These are phyloP conservation scores for Dothistroma septosporum DNA, from an alignment of 2,329 filamentous ascomycete genomes.

Conservation along the genomic window DNA sequence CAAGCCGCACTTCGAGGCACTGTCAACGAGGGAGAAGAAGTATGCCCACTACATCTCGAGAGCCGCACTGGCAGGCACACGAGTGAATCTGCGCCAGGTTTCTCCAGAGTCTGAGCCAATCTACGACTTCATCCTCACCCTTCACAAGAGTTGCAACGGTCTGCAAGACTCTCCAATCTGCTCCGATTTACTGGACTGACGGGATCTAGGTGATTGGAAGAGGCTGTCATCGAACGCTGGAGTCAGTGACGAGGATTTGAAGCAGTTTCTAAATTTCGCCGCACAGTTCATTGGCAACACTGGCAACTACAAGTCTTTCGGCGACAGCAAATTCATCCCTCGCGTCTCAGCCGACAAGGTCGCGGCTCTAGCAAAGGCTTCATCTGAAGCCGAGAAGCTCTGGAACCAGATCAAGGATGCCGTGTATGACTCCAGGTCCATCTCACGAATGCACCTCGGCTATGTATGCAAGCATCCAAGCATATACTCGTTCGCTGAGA, in stretches of 20 bases:
- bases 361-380: constrained; percentile 43
- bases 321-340: constrained; percentile 51
- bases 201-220: constrained; percentile 45
- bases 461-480: constrained; percentile 26
- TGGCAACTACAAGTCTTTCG: constrained; percentile 52
- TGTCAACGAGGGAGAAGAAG: constrained; percentile 62
- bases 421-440: constrained; percentile 42
- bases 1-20: constrained; percentile 82
- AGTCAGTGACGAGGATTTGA: constrained; percentile 39
- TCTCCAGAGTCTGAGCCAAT: constrained; percentile 51
- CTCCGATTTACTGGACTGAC: constrained; percentile 8
- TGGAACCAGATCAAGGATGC: constrained; percentile 44
- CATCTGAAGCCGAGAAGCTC: constrained; percentile 37
- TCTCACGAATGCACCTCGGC: constrained; percentile 46
- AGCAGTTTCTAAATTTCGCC: constrained; percentile 41
- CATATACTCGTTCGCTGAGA: too few relatives aligned
- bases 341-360: constrained; percentile 42
- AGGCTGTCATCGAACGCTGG: constrained; percentile 41
- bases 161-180: neutral
- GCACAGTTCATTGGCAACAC: constrained; percentile 51
- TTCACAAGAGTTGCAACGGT: constrained; percentile 45
- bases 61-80: constrained; percentile 47
- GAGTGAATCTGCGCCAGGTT: constrained; percentile 52
- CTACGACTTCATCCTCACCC: constrained; percentile 52
- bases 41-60: constrained; percentile 85